Conservation (phyloP, 169 alveolate genomes). For the Theileria luwenshuni region DNA sequence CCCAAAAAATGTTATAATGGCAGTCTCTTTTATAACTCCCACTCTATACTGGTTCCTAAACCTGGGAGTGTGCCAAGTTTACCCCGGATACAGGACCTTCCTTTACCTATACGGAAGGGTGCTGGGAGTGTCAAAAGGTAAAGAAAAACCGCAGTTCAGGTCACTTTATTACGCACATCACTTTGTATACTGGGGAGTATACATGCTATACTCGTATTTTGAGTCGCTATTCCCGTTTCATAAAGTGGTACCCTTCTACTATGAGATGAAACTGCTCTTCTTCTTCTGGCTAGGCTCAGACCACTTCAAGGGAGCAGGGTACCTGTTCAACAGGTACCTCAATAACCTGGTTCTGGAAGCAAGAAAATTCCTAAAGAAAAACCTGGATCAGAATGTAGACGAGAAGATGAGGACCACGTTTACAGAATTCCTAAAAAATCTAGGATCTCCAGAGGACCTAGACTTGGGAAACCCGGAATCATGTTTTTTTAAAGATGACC, state of each 20-base stretch:
- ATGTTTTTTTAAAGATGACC: too few relatives aligned
- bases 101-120: slow-evolving; percentile 43
- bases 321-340: slow-evolving; percentile 58
- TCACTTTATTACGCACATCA: slow-evolving; percentile 64
- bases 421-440: slow-evolving; percentile 9
- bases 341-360: slow-evolving; percentile 23
- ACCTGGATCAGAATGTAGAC: slow-evolving; percentile 38
- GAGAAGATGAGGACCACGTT: slow-evolving; percentile 20
- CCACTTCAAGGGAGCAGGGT: slow-evolving; percentile 80
- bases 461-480: too few relatives aligned
- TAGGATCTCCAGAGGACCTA: background rate
- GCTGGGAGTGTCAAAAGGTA: background rate
- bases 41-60: slow-evolving; percentile 40
- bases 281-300: slow-evolving; percentile 78
- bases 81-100: slow-evolving; percentile 64
- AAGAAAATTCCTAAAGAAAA: background rate
- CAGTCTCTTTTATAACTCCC: slow-evolving; percentile 38
- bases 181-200: slow-evolving; percentile 74
- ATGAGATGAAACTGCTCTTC: slow-evolving; percentile 67
- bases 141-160: slow-evolving; percentile 32
- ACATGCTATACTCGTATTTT: slow-evolving; percentile 53
- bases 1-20: slow-evolving; percentile 28
- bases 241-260: slow-evolving; percentile 69
- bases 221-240: slow-evolving; percentile 52
- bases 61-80: slow-evolving; percentile 56